Evolutionary conservation across 1,284 basidiomycete genomes (phyloP), one percentile per base, ranked within the genome.

Genomic region (Sanghuangporus baumii): DNA sequence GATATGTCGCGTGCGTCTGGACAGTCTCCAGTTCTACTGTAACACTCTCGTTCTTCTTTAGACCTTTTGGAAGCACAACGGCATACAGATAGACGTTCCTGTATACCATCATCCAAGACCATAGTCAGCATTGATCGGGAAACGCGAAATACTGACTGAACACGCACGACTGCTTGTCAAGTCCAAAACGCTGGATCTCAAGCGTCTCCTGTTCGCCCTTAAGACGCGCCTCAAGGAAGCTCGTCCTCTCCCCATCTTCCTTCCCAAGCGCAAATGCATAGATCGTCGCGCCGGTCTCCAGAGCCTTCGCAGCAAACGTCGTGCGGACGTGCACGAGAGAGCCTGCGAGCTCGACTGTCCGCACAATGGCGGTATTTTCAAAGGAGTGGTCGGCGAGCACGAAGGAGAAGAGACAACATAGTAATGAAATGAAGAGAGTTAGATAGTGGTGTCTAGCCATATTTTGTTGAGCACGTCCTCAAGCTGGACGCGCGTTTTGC

Each of bases 291-390:
- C 77, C 81, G 66, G 85, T 77, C 66, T 84, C 81, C 34, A 89
- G 79, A 55, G 90, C 84, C 74, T 87, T 91, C 72, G 92, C 83
- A 18, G 91, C 88, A 75, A 91, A 96, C 61, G 92, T 91, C 55
- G 94, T 96, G 55, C 87, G 90, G 77, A 94, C 85, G 75, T 89
- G 87, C 59, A 93, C 88, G 31, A 93, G 82, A 36, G 93, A 81
- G 64, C 94, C 94, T 47, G 90, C 93, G 47, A 96, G 88, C 71
- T 96, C 94, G 66, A 94, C 79, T 9, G 89, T 88, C 69, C 93
- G 88, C 23, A 93, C 89, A 66, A 97, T 81, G 63, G 88, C 91
- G 18, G 88, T 91, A 71, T 96, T 96, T 81, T 92, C 85, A 76
- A 90, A 96, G 4, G 86, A 81, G 65, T 75, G 74, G 65, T 71